These are phyloP conservation scores for Adansonia digitata DNA, from an alignment of 345 rosid genomes.

Conservation along the genomic window DNA sequence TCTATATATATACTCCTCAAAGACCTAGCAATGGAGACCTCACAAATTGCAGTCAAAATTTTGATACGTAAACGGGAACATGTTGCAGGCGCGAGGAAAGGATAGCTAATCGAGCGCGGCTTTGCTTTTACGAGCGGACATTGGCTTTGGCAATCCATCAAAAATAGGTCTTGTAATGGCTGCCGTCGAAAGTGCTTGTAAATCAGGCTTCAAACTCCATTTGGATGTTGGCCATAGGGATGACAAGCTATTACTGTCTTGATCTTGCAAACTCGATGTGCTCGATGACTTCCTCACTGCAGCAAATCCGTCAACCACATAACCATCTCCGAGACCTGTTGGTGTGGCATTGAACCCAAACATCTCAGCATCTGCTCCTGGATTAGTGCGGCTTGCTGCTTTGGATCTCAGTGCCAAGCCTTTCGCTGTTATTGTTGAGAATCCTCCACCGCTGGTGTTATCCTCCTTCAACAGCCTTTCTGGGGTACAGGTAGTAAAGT, in stretches of 20 bases:
- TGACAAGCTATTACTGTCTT: constrained; percentile 30
- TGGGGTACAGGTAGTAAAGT: constrained; percentile 35
- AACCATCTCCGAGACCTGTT: constrained; percentile 27
- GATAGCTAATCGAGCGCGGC: constrained; percentile 61
- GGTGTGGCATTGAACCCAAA: constrained; percentile 24
- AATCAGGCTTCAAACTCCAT: constrained; percentile 62
- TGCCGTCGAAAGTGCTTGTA: constrained; percentile 44
- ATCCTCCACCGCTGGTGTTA: constrained; percentile 31
- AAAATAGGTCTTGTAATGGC: constrained; percentile 60
- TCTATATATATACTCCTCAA: background rate
- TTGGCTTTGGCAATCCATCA: constrained; percentile 71
- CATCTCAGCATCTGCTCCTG: constrained; percentile 32
- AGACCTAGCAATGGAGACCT: background rate
- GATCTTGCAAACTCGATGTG: constrained; percentile 65
- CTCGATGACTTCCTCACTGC: constrained; percentile 72
- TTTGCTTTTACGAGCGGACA: constrained; percentile 56
- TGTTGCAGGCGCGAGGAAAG: background rate
- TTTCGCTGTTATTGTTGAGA: constrained; percentile 48
- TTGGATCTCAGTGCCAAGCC: constrained; percentile 68
- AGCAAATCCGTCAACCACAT: constrained; percentile 30
- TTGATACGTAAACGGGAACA: background rate
- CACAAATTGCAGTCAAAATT: background rate
- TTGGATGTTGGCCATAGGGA: constrained; percentile 47
- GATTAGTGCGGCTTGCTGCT: constrained; percentile 37
- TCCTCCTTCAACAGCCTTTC: constrained; percentile 68